These are phyloP conservation scores for Kwoniella dendrophila DNA, from an alignment of 768 basidiomycete species.

Conservation along the genomic window DNA sequence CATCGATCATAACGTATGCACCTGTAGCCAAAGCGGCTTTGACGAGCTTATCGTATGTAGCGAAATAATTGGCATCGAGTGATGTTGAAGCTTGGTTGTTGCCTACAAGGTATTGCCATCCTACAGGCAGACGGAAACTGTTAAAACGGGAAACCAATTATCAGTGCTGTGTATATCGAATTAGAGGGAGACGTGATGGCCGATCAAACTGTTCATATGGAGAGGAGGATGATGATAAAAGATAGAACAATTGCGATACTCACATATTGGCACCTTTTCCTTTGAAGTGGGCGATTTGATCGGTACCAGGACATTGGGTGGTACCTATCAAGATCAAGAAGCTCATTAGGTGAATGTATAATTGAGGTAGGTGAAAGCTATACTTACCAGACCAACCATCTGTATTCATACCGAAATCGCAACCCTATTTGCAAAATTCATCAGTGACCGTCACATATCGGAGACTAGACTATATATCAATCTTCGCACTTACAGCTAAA, in stretches of 20 bases:
- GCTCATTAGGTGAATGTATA: background rate
- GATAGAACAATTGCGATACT: background rate
- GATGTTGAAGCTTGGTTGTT: slow-evolving; percentile 36
- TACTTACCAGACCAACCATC: slow-evolving; percentile 29
- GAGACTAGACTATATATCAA: background rate
- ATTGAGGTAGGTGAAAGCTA: background rate
- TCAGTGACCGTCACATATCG: background rate
- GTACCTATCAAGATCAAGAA: slow-evolving; percentile 8
- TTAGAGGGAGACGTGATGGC: background rate
- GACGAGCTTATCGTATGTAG: slow-evolving; percentile 61
- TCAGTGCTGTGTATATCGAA: slow-evolving; percentile 49
- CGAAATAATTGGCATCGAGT: slow-evolving; percentile 60
- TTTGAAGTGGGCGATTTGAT: slow-evolving; percentile 67
- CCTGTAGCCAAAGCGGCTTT: slow-evolving; percentile 61
- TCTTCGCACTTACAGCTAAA: slow-evolving; percentile 35
- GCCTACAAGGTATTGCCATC: slow-evolving; percentile 65
- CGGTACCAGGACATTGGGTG: slow-evolving; percentile 51
- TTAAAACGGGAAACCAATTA: slow-evolving; percentile 49
- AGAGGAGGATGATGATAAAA: background rate
- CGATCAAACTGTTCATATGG: too few relatives aligned
- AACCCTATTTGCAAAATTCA: slow-evolving; percentile 28
- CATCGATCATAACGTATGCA: slow-evolving; percentile 62
- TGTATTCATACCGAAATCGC: slow-evolving; percentile 42
- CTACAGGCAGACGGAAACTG: slow-evolving; percentile 65
- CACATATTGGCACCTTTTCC: slow-evolving; percentile 59